A percentile compares a stretch with the other conserved stretches of the same genome.
These are phyloP conservation scores for Psilocybe cubensis DNA, from an alignment of 768 basidiomycete species.

Conservation along the genomic window DNA sequence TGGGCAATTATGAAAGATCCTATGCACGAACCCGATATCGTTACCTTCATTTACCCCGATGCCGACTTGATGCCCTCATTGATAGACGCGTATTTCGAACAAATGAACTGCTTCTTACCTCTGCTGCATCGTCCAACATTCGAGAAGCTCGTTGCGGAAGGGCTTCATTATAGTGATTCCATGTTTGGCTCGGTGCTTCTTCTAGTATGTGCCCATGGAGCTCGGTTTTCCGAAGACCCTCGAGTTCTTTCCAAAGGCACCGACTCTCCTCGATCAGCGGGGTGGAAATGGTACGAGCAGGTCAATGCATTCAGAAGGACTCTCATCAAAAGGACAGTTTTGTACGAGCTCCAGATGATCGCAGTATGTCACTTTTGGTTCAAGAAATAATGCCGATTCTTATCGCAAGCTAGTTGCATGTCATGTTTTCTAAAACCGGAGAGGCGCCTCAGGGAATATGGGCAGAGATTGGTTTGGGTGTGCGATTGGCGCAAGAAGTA, in stretches of 20 bases:
- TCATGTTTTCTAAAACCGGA: conserved; percentile 51
- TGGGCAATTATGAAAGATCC: conserved; percentile 32
- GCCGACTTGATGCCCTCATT: conserved; percentile 56
- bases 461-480: conserved; percentile 66
- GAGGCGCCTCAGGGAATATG: conserved; percentile 58
- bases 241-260: conserved; percentile 54
- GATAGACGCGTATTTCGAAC: conserved; percentile 67
- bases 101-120: conserved; percentile 59
- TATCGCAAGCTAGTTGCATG: conserved; percentile 43
- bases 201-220: conserved; percentile 69
- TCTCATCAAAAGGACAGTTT: conserved; percentile 57
- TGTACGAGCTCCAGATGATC: conserved; percentile 76
- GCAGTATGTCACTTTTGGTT: conserved; percentile 43
- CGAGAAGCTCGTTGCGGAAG: conserved; percentile 48
- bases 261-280: conserved; percentile 48
- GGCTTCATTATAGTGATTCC: conserved; percentile 52
- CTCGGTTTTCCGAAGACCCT: conserved; percentile 62
- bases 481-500: conserved; percentile 76
- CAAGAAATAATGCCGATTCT: neutral
- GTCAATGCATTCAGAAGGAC: conserved; percentile 65
- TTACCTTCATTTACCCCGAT: conserved; percentile 50
- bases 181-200: conserved; percentile 57
- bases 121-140: conserved; percentile 79
- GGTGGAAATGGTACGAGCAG: conserved; percentile 71
- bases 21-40: conserved; percentile 23